phyloP scores from a whole-genome alignment of 2,329 filamentous ascomycete genomes.

The Sporothrix dimorphospora region DNA sequence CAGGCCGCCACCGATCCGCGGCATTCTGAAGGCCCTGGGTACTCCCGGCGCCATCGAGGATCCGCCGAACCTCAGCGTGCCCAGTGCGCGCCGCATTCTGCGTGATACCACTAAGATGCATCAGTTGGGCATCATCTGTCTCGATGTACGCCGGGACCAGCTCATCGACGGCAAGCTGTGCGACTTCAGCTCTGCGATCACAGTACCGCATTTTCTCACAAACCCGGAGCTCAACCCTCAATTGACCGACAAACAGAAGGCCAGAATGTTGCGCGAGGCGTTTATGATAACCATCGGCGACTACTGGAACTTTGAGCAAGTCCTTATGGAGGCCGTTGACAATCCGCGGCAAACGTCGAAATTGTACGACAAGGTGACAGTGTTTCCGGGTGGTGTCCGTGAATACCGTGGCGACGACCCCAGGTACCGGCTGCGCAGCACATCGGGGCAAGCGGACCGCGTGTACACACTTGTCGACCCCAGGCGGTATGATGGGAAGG shows the following conservation, averaged over 20 bases:
- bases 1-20: constrained; percentile 8
- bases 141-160: background rate
- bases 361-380: background rate
- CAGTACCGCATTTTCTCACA: background rate
- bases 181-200: background rate
- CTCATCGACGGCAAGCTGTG: background rate
- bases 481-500: background rate
- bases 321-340: background rate
- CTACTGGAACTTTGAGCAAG: background rate
- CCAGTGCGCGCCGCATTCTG: background rate
- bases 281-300: background rate
- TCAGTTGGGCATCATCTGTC: background rate
- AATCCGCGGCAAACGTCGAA: background rate
- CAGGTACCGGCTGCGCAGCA: background rate
- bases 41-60: background rate
- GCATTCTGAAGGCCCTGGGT: background rate
- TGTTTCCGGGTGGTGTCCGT: background rate
- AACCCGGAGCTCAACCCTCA: constrained; percentile 22
- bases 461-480: background rate
- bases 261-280: background rate
- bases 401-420: background rate
- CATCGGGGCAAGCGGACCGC: background rate
- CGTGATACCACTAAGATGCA: background rate
- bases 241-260: background rate
- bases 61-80: background rate